These are phyloP conservation scores for Chenopodium berlandieri DNA, from an alignment of 148 eudicot species.

Conservation along the genomic window DNA sequence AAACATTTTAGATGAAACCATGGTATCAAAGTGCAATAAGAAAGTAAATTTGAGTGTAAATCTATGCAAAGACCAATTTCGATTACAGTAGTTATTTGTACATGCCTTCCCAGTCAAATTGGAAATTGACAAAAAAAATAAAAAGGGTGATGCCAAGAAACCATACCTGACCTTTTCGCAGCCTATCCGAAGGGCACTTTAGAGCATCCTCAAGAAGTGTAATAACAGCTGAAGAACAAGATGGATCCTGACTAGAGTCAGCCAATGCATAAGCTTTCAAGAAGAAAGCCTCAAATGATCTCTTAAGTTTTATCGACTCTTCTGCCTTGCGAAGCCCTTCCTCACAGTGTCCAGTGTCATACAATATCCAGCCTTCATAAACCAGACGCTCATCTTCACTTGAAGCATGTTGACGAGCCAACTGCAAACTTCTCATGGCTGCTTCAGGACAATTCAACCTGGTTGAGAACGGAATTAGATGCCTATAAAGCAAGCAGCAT, in stretches of 20 bases:
- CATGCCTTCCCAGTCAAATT: not conserved
- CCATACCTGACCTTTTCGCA: conserved; percentile 94
- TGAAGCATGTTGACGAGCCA: conserved; percentile 86
- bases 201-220: conserved; percentile 90
- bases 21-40: not conserved
- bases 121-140: not conserved
- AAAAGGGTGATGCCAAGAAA: conserved; percentile 19
- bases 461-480: conserved; percentile 30
- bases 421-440: conserved; percentile 92
- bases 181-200: conserved; percentile 97
- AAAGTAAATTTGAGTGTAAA: no score
- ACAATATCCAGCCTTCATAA: conserved; percentile 98
- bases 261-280: conserved; percentile 97
- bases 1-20: not conserved
- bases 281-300: conserved; percentile 98
- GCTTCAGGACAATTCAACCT: conserved; percentile 98
- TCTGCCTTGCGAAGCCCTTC: conserved; percentile 93
- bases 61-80: not conserved
- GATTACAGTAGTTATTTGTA: not conserved
- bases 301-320: conserved; percentile 74
- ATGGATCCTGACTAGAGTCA: conserved; percentile 78
- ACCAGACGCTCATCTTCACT: conserved; percentile 81
- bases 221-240: conserved; percentile 77
- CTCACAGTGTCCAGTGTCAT: conserved; percentile 91
- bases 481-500: conserved; percentile 2